Evolutionary conservation across 352 stramenopile genomes (phyloP), one percentile per base, ranked within the genome.

Genomic region (Globisporangium rhizosaccharum): DNA sequence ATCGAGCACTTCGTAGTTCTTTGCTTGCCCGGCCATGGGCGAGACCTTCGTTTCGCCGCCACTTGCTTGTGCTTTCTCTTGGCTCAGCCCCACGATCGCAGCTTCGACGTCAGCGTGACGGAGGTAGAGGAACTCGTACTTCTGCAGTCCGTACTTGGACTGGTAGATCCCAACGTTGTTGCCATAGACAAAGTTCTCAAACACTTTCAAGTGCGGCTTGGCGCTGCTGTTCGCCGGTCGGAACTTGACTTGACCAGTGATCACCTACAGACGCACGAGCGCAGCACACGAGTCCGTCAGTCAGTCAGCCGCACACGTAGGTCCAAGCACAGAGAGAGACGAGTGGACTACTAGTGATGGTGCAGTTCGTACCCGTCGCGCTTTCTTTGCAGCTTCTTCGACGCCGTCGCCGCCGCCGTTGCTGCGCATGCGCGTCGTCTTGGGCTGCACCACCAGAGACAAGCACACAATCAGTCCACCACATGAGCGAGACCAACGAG

Each of bases 51-150:
- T 30, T 2, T 15, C 25, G 18, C 52, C 59, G 6, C 53, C 36
- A 18, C 70, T 72, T 14, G 25, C 30, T 10, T 71, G 68, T 0
- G 61, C 25, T 8, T 75, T 75, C 0, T 57, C 55, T 11, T 28
- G 46, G 1, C 46, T 55, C 18, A 72, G 7, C 15, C 75, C 67
- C 18, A 72, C 63, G 7, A 73, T 23, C 18, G 71, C 68, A 4
- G 36, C 42, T 2, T 79, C 72, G 8, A 53, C 51, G 51, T 84
- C 70, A 2, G 55, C 58, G 52, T 76, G 76, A 0, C 72, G 71
- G 14, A 87, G 45, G 57, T 87, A 87, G 45, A 55, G 78, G 51
- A 87, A 87, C 51, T 87, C 72, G 54, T 83, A 87, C 5, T 59
- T 68, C 11, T 85, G 75, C 20, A 87, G 61, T 7, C 77, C 77